Evolutionary conservation across 73 alveolate genomes (phyloP), one percentile per base, ranked within the genome.

Genomic region (Stentor roeselii): DNA sequence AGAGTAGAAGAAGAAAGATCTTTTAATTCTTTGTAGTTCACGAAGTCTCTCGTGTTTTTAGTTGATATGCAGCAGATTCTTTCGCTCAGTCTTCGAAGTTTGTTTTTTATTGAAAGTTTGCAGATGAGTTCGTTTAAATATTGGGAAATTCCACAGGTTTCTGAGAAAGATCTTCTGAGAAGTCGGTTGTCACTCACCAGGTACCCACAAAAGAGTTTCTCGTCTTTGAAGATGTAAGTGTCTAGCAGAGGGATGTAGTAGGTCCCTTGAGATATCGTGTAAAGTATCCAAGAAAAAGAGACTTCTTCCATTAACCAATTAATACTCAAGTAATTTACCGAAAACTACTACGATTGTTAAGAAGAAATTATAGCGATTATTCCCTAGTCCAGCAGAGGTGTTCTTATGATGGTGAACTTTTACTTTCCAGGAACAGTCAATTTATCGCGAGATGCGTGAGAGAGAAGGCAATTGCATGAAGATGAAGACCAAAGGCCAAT

Each of bases 291-390:
- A 50, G 6, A 11, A 50, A 50, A 50, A 50, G 67, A 11, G 30
- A 50, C 67, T 50, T 50, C 30, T 50, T 50, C 67, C 67, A 50
- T 50, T 50, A n/a, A n/a, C n/a, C n/a, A n/a, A n/a, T n/a, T n/a
- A n/a, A n/a, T n/a, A n/a, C n/a, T n/a, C n/a, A n/a, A n/a, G n/a
- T n/a, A n/a, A n/a, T n/a, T n/a, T n/a, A n/a, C n/a, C n/a, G n/a
- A n/a, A n/a, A n/a, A n/a, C n/a, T n/a, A n/a, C n/a, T n/a, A n/a
- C n/a, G n/a, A n/a, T n/a, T n/a, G n/a, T n/a, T n/a, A n/a, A n/a
- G n/a, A n/a, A n/a, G n/a, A n/a, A n/a, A n/a, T n/a, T n/a, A n/a
- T n/a, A n/a, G n/a, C n/a, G n/a, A n/a, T n/a, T n/a, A n/a, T n/a
- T n/a, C n/a, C n/a, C n/a, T n/a, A n/a, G n/a, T n/a, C n/a, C n/a